Conservation (phyloP, 2,329 filamentous ascomycete species). For the Dichotomopilus funicola region DNA sequence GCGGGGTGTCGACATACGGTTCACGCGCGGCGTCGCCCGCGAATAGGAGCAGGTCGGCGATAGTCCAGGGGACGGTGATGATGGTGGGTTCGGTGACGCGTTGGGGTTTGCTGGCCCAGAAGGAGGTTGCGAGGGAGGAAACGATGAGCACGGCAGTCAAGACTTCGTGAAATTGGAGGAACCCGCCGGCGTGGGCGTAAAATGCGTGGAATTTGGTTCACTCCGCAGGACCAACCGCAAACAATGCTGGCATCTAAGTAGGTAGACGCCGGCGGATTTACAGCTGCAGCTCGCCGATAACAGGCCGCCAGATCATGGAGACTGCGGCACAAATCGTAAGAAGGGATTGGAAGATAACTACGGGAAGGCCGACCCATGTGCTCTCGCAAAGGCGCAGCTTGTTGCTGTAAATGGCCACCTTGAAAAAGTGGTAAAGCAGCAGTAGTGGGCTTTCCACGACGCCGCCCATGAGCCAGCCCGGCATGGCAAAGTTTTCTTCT, state of each 20-base stretch:
- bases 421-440: slow-evolving; percentile 11
- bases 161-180: slow-evolving; percentile 11
- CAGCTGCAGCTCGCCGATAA: slow-evolving; percentile 10
- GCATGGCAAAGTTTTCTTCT: slow-evolving; percentile 9
- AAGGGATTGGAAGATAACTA: slow-evolving; percentile 1
- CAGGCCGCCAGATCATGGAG: slow-evolving; percentile 10
- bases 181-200: slow-evolving; percentile 13
- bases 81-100: slow-evolving; percentile 9
- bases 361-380: not conserved
- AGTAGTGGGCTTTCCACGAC: not conserved
- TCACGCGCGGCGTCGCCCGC: slow-evolving; percentile 9
- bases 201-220: slow-evolving; percentile 13
- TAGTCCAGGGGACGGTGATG: slow-evolving; percentile 7
- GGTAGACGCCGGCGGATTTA: not conserved
- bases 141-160: slow-evolving; percentile 13
- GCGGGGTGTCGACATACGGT: slow-evolving; percentile 13
- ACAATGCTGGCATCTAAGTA: too few species aligned
- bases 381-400: not conserved
- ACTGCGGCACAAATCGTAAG: slow-evolving; percentile 1
- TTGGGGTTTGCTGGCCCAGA: slow-evolving; percentile 13
- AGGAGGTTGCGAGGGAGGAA: slow-evolving; percentile 8
- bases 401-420: slow-evolving; percentile 10
- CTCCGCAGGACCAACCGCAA: not conserved
- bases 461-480: slow-evolving; percentile 12
- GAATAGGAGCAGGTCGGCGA: slow-evolving; percentile 9